Evolutionary conservation across 2,329 filamentous ascomycete genomes (phyloP).

Genomic region (Ascochyta viciae-villosae): DNA sequence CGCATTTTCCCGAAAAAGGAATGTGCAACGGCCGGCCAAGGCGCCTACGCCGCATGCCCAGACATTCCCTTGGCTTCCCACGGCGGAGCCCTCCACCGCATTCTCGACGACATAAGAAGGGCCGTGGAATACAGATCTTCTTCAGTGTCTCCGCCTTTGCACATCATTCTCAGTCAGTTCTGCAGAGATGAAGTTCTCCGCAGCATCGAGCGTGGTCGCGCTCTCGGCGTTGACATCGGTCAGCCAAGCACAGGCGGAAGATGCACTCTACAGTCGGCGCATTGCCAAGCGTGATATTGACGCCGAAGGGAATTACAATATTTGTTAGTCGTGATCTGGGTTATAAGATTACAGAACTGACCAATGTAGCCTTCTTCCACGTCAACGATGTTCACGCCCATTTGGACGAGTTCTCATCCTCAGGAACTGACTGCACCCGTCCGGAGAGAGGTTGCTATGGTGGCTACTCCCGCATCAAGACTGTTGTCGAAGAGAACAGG

Average conservation of each 20-base stretch:
- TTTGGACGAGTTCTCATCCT: slow-evolving; percentile 67
- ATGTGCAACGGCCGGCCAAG: slow-evolving; percentile 25
- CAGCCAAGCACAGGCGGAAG: slow-evolving; percentile 29
- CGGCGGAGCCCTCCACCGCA: slow-evolving; percentile 24
- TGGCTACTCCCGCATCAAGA: slow-evolving; percentile 70
- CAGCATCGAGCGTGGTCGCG: slow-evolving; percentile 24
- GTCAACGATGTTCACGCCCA: slow-evolving; percentile 74
- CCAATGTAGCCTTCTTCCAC: slow-evolving; percentile 64
- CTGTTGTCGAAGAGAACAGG: slow-evolving; percentile 64
- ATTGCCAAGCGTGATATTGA: slow-evolving; percentile 43
- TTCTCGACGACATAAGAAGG: slow-evolving; percentile 29
- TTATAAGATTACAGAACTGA: neutral
- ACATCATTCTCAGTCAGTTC: neutral
- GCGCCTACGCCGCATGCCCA: slow-evolving; percentile 22
- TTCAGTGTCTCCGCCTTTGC: slow-evolving; percentile 8
- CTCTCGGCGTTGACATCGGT: slow-evolving; percentile 28
- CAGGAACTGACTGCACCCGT: slow-evolving; percentile 67
- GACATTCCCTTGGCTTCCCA: slow-evolving; percentile 24
- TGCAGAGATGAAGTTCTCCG: slow-evolving; percentile 33
- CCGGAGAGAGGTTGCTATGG: slow-evolving; percentile 67
- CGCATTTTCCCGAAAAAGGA: slow-evolving; percentile 26
- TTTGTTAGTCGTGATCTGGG: slow-evolving; percentile 31
- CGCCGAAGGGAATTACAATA: slow-evolving; percentile 44
- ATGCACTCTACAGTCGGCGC: slow-evolving; percentile 40
- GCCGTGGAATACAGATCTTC: neutral